Conservation (phyloP, 768 basidiomycete species). For the Tylopilus sp. region DNA sequence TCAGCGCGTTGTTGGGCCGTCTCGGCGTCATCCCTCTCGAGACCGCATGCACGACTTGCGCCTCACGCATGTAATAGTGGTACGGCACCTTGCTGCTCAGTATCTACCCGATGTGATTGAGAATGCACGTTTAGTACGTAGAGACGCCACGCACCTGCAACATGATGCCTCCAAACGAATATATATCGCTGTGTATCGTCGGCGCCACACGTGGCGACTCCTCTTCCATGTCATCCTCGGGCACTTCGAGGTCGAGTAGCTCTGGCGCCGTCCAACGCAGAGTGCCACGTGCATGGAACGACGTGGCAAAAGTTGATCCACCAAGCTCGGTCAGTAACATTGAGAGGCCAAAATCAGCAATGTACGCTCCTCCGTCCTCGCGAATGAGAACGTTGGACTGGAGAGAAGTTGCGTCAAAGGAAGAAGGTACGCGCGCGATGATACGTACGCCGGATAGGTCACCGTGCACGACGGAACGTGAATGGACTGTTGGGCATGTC, state of each 20-base stretch:
- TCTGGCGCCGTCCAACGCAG: slow-evolving; percentile 19
- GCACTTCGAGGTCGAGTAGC: slow-evolving; percentile 5
- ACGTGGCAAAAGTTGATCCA: slow-evolving; percentile 14
- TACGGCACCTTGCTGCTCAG: slow-evolving; percentile 14
- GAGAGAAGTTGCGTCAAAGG: neutral
- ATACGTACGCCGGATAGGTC: slow-evolving; percentile 18
- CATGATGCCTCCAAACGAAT: slow-evolving; percentile 23
- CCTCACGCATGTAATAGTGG: slow-evolving; percentile 10
- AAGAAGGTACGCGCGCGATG: neutral
- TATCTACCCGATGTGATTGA: neutral
- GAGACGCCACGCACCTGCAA: slow-evolving; percentile 7
- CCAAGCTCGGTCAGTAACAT: slow-evolving; percentile 8
- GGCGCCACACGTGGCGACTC: neutral
- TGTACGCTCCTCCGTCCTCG: slow-evolving; percentile 32
- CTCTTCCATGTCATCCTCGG: neutral
- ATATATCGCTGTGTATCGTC: slow-evolving; percentile 10
- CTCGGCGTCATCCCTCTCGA: slow-evolving; percentile 1
- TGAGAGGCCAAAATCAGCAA: slow-evolving; percentile 45
- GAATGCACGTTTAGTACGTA: neutral
- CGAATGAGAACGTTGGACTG: slow-evolving; percentile 44
- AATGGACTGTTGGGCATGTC: slow-evolving; percentile 11
- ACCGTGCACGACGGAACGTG: slow-evolving; percentile 16
- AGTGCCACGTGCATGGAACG: slow-evolving; percentile 15
- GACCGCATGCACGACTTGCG: slow-evolving; percentile 10
- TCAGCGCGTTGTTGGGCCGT: neutral